A percentile compares a stretch with the other conserved stretches of the same genome.
Conservation (phyloP, 2,329 filamentous ascomycete species). For the Penicillium decumbens region DNA sequence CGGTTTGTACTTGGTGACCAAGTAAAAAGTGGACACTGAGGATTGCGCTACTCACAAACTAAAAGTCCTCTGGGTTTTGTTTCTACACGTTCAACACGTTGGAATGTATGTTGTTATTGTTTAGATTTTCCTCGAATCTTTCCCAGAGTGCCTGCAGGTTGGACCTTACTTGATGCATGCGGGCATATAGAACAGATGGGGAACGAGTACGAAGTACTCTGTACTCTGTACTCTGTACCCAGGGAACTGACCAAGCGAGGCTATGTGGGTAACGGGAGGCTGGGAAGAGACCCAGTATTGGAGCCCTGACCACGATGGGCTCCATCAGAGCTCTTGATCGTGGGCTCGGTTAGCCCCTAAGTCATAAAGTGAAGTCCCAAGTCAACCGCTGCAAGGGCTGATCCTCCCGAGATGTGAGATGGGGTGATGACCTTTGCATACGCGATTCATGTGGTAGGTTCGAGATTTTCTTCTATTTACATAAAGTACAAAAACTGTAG, state of each 20-base stretch:
- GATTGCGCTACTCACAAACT: constrained; percentile 14
- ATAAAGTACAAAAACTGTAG: not conserved
- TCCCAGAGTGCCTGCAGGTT: constrained; percentile 12
- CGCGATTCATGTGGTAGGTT: not conserved
- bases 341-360: constrained; percentile 4
- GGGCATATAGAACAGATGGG: not conserved
- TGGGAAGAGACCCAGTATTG: not conserved
- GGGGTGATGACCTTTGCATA: not conserved
- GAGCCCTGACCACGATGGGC: not conserved
- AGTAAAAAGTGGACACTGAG: not conserved
- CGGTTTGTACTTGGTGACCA: not conserved
- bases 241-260: not conserved
- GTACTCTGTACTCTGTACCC: not conserved
- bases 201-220: not conserved
- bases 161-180: constrained; percentile 22
- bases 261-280: not conserved
- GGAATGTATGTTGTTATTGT: constrained; percentile 14
- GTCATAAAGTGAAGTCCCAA: not conserved
- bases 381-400: constrained; percentile 13
- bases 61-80: not conserved
- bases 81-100: not conserved
- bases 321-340: constrained; percentile 4
- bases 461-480: not conserved
- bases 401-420: constrained; percentile 3
- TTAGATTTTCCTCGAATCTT: constrained; percentile 22